Base-by-base conservation (phyloP, 2,329 filamentous ascomycete genomes). In the Ophiostoma angusticollis region DNA sequence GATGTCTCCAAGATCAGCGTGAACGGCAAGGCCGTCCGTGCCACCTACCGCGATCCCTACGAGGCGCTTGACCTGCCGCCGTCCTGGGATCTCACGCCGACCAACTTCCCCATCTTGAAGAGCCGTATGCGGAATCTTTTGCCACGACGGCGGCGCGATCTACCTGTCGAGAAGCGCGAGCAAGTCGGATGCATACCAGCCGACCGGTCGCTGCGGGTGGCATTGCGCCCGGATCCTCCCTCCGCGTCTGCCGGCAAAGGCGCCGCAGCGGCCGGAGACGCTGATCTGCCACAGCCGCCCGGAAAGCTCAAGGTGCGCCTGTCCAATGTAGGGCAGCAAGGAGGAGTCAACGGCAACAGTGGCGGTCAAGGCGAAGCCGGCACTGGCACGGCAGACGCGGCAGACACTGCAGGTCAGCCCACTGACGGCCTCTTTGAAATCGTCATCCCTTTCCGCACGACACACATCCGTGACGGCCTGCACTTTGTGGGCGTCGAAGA, bases 401-500 rank as follows among this genome's bases (percentile, higher is more conserved):
- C 14, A 6, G 32, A 24, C 14, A n/a, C n/a, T n/a, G 14, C 21
- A 1, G 40, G 42, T 22, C 32, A 40, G 21, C 39, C 42, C 16
- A 38, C 47, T 13, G 35, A 50, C 25, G 49, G 47, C 25, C 49
- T 52, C 43, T 57, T 50, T 50, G 54, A 53, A 47, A 62, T 76
- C 28, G 64, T 64, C 33, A 80, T 95, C 41, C 83, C 91, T 24
- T 98, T 94, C 53, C 65, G 69, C 17, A 74, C 84, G 24, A 75
- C 74, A 36, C 74, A 75, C 49, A 79, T 87, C 36, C 72, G 84
- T 32, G 91, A 98, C 56, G 89, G 85, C 17, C 59, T 96, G 42
- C 87, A 95, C 44, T 98, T 95, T 59, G 84, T 93, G 13, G 87
- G 91, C 4, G 72, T 91, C 27, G 78, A 85, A 31, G 77, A 79